phyloP scores from a whole-genome alignment of 225 moss, liverwort and hornwort species.

The Sphagnum contortum region DNA sequence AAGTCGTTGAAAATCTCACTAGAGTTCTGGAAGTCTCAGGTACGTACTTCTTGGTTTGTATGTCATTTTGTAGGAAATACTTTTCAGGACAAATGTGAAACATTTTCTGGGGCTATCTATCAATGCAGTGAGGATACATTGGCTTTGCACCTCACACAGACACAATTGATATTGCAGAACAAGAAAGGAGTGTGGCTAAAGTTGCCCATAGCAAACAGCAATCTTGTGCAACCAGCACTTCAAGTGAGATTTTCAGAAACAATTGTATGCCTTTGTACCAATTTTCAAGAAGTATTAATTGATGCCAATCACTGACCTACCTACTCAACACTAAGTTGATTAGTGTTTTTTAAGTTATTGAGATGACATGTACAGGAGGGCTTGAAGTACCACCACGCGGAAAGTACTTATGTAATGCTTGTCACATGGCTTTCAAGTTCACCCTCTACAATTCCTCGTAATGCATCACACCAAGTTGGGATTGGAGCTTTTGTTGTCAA shows the following conservation, averaged over 20 bases:
- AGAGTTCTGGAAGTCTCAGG: slow-evolving; percentile 8
- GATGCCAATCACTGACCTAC: background rate
- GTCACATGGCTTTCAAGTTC: slow-evolving; percentile 56
- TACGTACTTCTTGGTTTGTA: background rate
- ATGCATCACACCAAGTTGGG: slow-evolving; percentile 63
- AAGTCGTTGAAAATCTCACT: slow-evolving; percentile 1
- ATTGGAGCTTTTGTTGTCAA: slow-evolving; percentile 65
- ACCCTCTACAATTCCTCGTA: slow-evolving; percentile 52
- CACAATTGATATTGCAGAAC: slow-evolving; percentile 1
- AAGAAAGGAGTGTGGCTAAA: slow-evolving; percentile 15
- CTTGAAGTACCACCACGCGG: slow-evolving; percentile 63
- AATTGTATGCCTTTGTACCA: no score
- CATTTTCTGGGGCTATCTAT: background rate
- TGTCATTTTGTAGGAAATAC: no score
- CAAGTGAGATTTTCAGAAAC: slow-evolving; percentile 1
- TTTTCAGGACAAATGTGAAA: background rate
- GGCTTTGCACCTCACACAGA: background rate
- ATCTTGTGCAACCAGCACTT: slow-evolving; percentile 13
- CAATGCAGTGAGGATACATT: background rate
- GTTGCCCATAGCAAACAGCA: slow-evolving; percentile 14
- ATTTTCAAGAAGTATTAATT: background rate
- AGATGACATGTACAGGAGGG: slow-evolving; percentile 34
- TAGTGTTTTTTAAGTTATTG: no score
- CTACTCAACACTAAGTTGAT: no score
- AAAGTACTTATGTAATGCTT: slow-evolving; percentile 55